Evolutionary conservation across 2,329 filamentous ascomycete genomes (phyloP), one percentile per base, ranked within the genome.

Genomic region (Phaeomoniella chlamydospora): DNA sequence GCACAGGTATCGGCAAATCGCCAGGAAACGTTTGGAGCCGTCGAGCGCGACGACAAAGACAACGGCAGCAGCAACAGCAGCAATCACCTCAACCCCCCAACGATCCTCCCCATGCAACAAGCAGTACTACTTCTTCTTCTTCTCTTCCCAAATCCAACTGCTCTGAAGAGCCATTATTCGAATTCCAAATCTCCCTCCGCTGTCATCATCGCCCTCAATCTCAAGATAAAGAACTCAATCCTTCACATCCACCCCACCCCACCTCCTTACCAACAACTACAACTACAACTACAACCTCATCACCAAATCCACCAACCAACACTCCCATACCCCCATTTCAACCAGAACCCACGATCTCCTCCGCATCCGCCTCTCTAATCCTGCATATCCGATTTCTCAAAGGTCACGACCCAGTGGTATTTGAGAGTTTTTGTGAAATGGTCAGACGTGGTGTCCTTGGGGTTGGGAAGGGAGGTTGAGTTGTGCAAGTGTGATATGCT

Each of bases 341-440:
- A 49, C 16, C n/a, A n/a, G n/a, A n/a, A n/a, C n/a, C n/a, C n/a
- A n/a, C n/a, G n/a, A n/a, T n/a, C n/a, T n/a, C n/a, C n/a, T n/a
- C n/a, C n/a, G n/a, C n/a, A n/a, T n/a, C n/a, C n/a, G n/a, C n/a
- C n/a, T n/a, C n/a, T n/a, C n/a, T n/a, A n/a, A n/a, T n/a, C n/a
- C 58, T 80, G 3, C 45, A 56, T 3, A 62, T 80, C 37, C 66
- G 81, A 18, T 92, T 84, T 87, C 50, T 84, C 1, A 76, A 83
- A 47, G 88, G 90, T 0, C 64, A 67, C 4, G 81, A 93, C 44
- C 63, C 70, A 13, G 67, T 77, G 1, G 51, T 90, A 0, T 94
- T 88, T 55, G 82, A 92, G 58, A 94, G 87, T 52, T 85, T 98
- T 43, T 80, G 77, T 41, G 86, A 84, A 0, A 85, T 87, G 62